These are phyloP conservation scores for Nephelium lappaceum DNA, from an alignment of 345 rosid species.

Conservation along the genomic window DNA sequence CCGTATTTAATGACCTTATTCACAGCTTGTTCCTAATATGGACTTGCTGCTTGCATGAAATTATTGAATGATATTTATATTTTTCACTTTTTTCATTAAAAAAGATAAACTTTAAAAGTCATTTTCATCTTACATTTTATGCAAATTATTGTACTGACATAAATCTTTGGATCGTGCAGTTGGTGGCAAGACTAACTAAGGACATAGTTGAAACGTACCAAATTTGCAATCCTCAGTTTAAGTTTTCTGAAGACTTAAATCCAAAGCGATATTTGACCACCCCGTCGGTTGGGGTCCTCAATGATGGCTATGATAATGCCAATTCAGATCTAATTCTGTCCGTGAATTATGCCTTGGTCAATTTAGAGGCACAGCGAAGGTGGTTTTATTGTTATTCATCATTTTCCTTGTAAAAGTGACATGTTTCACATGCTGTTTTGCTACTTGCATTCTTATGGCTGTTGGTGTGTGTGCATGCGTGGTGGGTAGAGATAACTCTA, in stretches of 20 bases:
- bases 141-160: slow-evolving; percentile 27
- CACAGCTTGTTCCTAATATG: not conserved
- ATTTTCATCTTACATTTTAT: not conserved
- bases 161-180: slow-evolving; percentile 54
- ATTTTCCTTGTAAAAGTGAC: slow-evolving; percentile 3
- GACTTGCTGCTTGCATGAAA: slow-evolving; percentile 14
- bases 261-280: slow-evolving; percentile 96
- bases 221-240: slow-evolving; percentile 86
- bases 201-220: slow-evolving; percentile 88
- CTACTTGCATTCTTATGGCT: not conserved
- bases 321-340: slow-evolving; percentile 93
- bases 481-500: not conserved
- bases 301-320: slow-evolving; percentile 93
- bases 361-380: slow-evolving; percentile 83
- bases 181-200: slow-evolving; percentile 81
- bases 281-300: slow-evolving; percentile 89
- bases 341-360: slow-evolving; percentile 71
- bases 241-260: slow-evolving; percentile 87
- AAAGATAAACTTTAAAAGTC: not conserved
- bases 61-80: slow-evolving; percentile 10
- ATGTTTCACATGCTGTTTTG: slow-evolving; percentile 21
- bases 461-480: not conserved
- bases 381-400: slow-evolving; percentile 30
- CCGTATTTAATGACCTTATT: not conserved
- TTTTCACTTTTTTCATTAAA: not conserved